Percentiles rank a stretch among this genome's conserved stretches.
Evolutionary conservation across 2,329 filamentous ascomycete genomes (phyloP).

Genomic region (Colletotrichum karsti): DNA sequence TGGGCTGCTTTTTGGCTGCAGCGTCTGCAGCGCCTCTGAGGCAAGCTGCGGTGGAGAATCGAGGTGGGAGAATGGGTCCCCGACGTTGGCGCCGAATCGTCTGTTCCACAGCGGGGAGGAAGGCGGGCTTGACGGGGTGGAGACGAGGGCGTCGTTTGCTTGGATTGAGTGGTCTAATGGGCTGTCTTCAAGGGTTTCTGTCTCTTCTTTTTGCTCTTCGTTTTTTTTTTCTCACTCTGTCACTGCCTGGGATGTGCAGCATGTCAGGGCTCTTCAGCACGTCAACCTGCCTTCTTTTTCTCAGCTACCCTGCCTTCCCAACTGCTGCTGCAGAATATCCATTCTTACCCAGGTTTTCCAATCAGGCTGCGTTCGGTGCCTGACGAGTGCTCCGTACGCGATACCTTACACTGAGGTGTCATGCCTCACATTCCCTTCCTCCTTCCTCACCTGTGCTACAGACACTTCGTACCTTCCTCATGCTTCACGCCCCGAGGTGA

Average conservation of each 20-base stretch:
- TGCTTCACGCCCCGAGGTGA: neutral
- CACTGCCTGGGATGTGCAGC: neutral
- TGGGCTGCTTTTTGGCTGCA: neutral
- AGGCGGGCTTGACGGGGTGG: conserved; percentile 15
- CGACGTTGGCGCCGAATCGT: conserved; percentile 27
- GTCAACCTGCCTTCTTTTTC: neutral
- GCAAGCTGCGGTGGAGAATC: conserved; percentile 10
- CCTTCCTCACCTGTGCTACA: neutral
- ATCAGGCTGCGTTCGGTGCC: neutral
- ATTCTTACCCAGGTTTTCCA: too few species aligned
- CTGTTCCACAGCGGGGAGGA: conserved; percentile 22
- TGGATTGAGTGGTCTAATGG: neutral
- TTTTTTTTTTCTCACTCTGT: neutral
- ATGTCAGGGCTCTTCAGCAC: conserved; percentile 9
- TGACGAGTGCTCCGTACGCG: neutral
- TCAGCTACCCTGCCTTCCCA: conserved; percentile 2
- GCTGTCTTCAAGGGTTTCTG: conserved; percentile 3
- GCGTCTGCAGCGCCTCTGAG: conserved; percentile 20
- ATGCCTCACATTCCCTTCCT: neutral
- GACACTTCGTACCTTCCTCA: neutral
- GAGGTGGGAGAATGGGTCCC: neutral
- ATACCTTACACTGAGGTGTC: neutral
- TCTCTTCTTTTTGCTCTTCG: neutral
- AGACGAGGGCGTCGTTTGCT: neutral
- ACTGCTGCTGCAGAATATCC: neutral